phyloP scores from a whole-genome alignment of 139 green algal genomes.

The Auxenochlorella protothecoides region DNA sequence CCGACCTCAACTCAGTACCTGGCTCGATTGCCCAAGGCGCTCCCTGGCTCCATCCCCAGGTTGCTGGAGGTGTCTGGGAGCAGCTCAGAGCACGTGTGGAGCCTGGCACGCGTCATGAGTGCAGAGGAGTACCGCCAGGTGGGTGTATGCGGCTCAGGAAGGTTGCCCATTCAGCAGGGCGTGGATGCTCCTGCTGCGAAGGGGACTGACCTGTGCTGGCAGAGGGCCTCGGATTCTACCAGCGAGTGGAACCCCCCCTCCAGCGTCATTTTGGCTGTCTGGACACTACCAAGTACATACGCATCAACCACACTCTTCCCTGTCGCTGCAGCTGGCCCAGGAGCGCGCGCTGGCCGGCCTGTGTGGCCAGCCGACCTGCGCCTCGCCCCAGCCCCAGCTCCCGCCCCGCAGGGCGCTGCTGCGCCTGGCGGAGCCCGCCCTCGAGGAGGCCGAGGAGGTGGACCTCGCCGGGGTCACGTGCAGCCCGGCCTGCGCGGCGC shows the following conservation, averaged over 20 bases:
- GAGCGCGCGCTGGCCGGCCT: constrained; percentile 12
- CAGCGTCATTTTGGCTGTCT: not conserved
- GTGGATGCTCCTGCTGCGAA: not conserved
- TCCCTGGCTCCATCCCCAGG: not conserved
- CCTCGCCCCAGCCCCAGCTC: not conserved
- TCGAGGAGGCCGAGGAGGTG: not conserved
- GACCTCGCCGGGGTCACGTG: not conserved
- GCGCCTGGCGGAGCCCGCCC: too few species aligned
- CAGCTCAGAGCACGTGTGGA: constrained; percentile 16
- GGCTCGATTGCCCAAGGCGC: too few species aligned
- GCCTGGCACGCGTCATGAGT: constrained; percentile 18
- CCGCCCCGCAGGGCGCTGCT: not conserved
- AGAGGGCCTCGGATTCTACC: too few species aligned
- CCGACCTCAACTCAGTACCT: too few species aligned
- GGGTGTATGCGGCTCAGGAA: not conserved
- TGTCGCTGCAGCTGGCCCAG: constrained; percentile 6
- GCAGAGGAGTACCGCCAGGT: constrained; percentile 18
- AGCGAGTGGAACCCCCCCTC: too few species aligned
- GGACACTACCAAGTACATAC: not conserved
- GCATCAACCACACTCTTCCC: not conserved
- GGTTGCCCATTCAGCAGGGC: not conserved
- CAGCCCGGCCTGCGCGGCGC: not conserved
- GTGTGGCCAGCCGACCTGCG: constrained; percentile 22
- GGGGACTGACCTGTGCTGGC: too few species aligned
- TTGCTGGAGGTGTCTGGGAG: constrained; percentile 8